Evolutionary conservation across 1,284 basidiomycete genomes (phyloP).

Genomic region (Ganoderma boninense): DNA sequence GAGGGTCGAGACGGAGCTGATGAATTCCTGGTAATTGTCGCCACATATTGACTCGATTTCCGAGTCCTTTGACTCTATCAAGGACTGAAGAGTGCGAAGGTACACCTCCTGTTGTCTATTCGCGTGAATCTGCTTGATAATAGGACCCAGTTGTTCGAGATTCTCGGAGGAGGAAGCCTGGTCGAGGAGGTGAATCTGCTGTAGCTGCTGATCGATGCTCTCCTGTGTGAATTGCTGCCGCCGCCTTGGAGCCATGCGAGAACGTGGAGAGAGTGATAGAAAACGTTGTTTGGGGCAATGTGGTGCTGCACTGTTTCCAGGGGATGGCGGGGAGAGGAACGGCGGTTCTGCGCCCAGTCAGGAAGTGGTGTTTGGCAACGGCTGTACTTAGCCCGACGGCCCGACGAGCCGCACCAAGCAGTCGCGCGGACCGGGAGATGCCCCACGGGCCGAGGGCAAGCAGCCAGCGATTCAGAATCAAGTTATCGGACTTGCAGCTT

Average conservation of each 20-base stretch:
- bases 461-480: neutral
- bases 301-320: neutral
- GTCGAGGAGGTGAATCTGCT: slow-evolving; percentile 88
- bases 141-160: slow-evolving; percentile 90
- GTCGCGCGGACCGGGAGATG: neutral
- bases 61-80: slow-evolving; percentile 92
- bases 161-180: slow-evolving; percentile 89
- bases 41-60: slow-evolving; percentile 97
- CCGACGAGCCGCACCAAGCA: neutral
- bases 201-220: slow-evolving; percentile 83
- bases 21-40: slow-evolving; percentile 98
- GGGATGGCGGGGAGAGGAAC: neutral
- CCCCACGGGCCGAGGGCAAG: neutral
- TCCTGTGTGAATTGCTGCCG: slow-evolving; percentile 81
- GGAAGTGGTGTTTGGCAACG: slow-evolving; percentile 34
- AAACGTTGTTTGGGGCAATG: neutral
- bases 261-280: neutral
- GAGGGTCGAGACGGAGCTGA: slow-evolving; percentile 93
- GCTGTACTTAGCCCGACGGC: neutral
- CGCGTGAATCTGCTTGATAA: slow-evolving; percentile 93
- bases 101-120: slow-evolving; percentile 93
- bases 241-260: slow-evolving; percentile 73
- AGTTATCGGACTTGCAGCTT: neutral
- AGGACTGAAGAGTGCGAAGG: slow-evolving; percentile 84
- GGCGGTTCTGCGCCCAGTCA: slow-evolving; percentile 2